phyloP scores from a whole-genome alignment of 495 filamentous ascomycete genomes.

The Hypomontagnella monticulosa region DNA sequence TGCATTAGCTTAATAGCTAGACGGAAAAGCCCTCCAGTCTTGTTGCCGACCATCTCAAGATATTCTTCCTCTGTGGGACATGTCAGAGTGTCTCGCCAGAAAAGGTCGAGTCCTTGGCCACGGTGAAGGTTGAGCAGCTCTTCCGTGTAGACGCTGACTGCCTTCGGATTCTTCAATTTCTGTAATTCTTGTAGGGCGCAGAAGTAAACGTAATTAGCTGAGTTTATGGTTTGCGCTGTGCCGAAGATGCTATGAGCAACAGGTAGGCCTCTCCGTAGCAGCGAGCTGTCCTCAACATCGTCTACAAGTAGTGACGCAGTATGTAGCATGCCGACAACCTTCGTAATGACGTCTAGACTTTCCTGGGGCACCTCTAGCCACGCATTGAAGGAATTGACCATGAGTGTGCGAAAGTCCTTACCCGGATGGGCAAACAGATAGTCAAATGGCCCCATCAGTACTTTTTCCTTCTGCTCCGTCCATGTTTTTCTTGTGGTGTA shows the following conservation, averaged over 20 bases:
- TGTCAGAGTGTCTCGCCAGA: conserved; percentile 93
- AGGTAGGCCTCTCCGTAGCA: conserved; percentile 86
- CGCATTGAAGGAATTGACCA: conserved; percentile 89
- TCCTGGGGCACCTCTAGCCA: conserved; percentile 86
- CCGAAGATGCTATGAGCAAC: conserved; percentile 97
- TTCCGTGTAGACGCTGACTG: conserved; percentile 82
- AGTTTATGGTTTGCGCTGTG: conserved; percentile 95
- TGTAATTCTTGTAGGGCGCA: conserved; percentile 82
- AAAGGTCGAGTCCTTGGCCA: conserved; percentile 97
- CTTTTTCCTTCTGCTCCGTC: conserved; percentile 77
- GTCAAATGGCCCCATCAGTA: conserved; percentile 85
- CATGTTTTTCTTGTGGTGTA: conserved; percentile 59
- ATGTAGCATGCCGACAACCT: conserved; percentile 92
- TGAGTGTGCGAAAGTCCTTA: conserved; percentile 86
- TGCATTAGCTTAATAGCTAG: conserved; percentile 97
- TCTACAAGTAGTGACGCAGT: conserved; percentile 93
- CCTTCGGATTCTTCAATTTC: conserved; percentile 75
- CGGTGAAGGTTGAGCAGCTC: conserved; percentile 94
- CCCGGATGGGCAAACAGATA: conserved; percentile 88
- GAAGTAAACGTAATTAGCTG: conserved; percentile 97
- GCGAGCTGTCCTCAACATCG: conserved; percentile 86
- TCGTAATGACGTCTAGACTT: conserved; percentile 82
- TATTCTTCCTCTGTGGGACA: conserved; percentile 97
- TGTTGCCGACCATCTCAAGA: conserved; percentile 98
- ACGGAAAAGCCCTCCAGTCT: conserved; percentile 95